A percentile compares a stretch with the other conserved stretches of the same genome.
Conservation (phyloP, 352 stramenopile genomes). For the Thalassiosira hispida region DNA sequence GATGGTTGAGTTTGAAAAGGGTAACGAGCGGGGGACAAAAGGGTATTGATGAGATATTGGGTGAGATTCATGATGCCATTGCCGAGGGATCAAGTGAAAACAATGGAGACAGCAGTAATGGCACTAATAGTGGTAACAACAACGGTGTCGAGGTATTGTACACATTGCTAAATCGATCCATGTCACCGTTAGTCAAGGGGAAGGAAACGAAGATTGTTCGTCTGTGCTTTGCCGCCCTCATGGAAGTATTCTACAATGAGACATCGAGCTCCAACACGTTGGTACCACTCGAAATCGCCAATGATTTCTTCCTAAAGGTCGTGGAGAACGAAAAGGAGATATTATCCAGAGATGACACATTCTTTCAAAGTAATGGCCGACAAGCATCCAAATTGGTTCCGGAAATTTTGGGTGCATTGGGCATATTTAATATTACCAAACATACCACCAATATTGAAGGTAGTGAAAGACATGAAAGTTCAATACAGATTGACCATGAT, state of each 20-base stretch:
- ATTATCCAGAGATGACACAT: conserved; percentile 63
- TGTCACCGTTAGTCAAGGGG: conserved; percentile 69
- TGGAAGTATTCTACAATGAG: conserved; percentile 67
- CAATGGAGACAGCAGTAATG: too few relatives aligned
- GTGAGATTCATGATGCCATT: conserved; percentile 37
- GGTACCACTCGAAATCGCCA: conserved; percentile 63
- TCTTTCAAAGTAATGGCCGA: conserved; percentile 71
- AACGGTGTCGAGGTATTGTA: conserved; percentile 68
- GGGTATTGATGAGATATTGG: conserved; percentile 65
- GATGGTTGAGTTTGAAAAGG: conserved; percentile 77
- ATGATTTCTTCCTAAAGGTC: conserved; percentile 75
- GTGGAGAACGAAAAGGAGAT: conserved; percentile 63
- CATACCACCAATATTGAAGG: conserved; percentile 34
- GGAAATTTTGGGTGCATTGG: conserved; percentile 71
- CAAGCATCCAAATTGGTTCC: conserved; percentile 68
- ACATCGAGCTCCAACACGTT: conserved; percentile 54
- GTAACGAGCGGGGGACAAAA: conserved; percentile 64
- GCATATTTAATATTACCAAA: conserved; percentile 70
- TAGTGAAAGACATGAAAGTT: conserved; percentile 39
- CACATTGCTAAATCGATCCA: conserved; percentile 68
- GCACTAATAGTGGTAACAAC: background rate
- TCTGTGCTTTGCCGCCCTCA: conserved; percentile 72
- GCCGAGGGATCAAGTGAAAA: conserved; percentile 16
- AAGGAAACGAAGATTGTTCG: conserved; percentile 74
- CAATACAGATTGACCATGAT: conserved; percentile 69